Base-by-base conservation (phyloP, 805 yeast species). In the Nakazawaea molendinolei region DNA sequence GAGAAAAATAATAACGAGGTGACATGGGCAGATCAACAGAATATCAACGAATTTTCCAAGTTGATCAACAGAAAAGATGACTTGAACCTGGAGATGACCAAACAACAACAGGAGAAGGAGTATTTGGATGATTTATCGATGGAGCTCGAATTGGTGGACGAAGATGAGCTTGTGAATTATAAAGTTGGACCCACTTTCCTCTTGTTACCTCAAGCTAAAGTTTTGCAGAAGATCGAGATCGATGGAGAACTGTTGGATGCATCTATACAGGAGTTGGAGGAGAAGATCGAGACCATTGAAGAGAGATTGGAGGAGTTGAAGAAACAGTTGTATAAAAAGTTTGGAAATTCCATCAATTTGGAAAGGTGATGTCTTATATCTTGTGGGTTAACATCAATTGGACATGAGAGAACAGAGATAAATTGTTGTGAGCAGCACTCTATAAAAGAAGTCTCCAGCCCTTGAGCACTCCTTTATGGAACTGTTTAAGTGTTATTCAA, bases 21-120 rank as follows among this genome's bases (percentile, higher is more conserved):
- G 18, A 59, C 69, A 19, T 79, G 86, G 81, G 85, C 74, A 40
- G 97, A 90, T 55, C 98, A 90, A 61, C 79, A 83, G 53, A 75
- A 75, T 52, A 90, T 90, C 63, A 92, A 90, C 59, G 76, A 76
- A 54, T 90, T 92, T 53, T 85, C 95, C 12, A 82, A 87, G 31
- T 66, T 87, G 43, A 85, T 87, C 41, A 66, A 78, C 45, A 76
- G 79, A 42, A 78, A 80, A 46, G 86, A 84, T 45, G 67, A 67
- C 14, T 54, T 78, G 10, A 63, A 69, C 22, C 69, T 59, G 14
- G 68, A 68, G 33, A 61, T 83, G 23, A 60, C 63, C 15, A 59
- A 60, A 37, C 63, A 68, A 42, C 64, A 69, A 46, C 71, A 74
- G 42, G 95, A 86, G 49, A 85, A 86, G 47, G 97, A 87, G 51